These are phyloP conservation scores for Magnaporthiopsis rhizophila DNA, from an alignment of 2,329 filamentous ascomycete species.

Conservation along the genomic window DNA sequence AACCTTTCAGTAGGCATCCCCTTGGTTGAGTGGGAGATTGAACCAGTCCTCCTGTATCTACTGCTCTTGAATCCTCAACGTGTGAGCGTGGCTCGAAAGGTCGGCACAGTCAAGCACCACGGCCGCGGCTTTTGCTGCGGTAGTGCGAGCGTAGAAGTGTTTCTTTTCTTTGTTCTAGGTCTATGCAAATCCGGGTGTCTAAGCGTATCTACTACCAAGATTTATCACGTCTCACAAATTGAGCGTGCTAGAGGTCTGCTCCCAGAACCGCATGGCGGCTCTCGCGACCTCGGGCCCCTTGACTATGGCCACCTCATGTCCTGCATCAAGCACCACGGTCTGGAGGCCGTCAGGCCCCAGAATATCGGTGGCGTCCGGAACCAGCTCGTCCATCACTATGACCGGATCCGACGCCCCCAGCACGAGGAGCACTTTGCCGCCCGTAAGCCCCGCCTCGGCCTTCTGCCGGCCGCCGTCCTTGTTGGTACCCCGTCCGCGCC, in stretches of 20 bases:
- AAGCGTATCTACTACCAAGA: not conserved
- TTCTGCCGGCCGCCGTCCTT: conserved; percentile 11
- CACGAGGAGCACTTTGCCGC: conserved; percentile 53
- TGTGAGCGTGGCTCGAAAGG: conserved; percentile 78
- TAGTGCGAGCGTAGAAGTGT: not conserved
- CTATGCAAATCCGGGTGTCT: not conserved
- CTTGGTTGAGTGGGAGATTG: conserved; percentile 55
- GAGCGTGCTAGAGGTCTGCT: not conserved
- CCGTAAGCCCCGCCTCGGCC: conserved; percentile 26
- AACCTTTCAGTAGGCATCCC: conserved; percentile 48
- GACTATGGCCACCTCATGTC: conserved; percentile 11
- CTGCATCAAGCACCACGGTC: conserved; percentile 26
- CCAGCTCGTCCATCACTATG: conserved; percentile 55
- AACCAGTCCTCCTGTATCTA: conserved; percentile 69
- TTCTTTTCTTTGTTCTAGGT: not conserved
- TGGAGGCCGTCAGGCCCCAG: conserved; percentile 32
- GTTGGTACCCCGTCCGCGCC: conserved; percentile 19
- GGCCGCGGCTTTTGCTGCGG: not conserved
- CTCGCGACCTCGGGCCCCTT: conserved; percentile 7
- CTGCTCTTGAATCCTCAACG: conserved; percentile 64
- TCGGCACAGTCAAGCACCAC: conserved; percentile 51
- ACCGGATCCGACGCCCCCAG: conserved; percentile 60
- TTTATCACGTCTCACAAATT: not conserved
- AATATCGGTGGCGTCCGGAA: conserved; percentile 49
- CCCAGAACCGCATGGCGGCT: conserved; percentile 3